Base-by-base conservation (phyloP, 306 rosid genomes). In the Pyrus betulifolia region DNA sequence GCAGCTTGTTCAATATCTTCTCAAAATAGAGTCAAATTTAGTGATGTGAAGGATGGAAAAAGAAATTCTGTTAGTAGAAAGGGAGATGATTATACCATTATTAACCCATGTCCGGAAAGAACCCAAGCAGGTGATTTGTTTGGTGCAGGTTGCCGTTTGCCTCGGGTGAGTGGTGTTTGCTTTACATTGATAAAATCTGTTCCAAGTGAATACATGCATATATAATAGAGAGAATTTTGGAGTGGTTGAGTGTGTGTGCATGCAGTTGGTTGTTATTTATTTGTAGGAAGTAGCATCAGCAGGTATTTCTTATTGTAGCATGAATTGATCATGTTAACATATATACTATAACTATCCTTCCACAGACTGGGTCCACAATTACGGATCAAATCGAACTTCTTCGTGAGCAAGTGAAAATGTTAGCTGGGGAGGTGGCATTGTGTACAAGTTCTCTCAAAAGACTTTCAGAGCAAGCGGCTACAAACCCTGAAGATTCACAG, bases 381-480 rank as follows among this genome's bases (percentile, higher is more conserved):
- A 87, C 89, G 17, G 97, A 93, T 82, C 96, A 93, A 82, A 90
- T 93, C 91, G 97, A 93, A 85, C 93, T 93, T 80, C 89, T 88
- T 46, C 88, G 87, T 70, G 97, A 93, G 83, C 97, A 90, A 89
- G 89, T 90, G 68, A 93, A 93, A 79, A 90, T 93, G 91, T 82
- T 90, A 83, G 96, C 97, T 51, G 96, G 93, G 55, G 97, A 93
- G 86, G 92, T 93, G 85, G 97, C 97, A 55, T 82, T 93, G 27
- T 87, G 91, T 81, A 79, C 86, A 69, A 93, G 97, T 82, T 93
- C 97, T 74, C 85, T 93, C 71, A 93, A 89, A 87, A 88, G 97
- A 85, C 80, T 93, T 71, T 87, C 91, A 13, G 96, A 93, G 67
- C 90, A 87, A 83, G 93, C 92, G 35, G 85, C 85, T 72, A 81